Conservation (phyloP, 179 eudicot species). For the Pouteria campechiana region DNA sequence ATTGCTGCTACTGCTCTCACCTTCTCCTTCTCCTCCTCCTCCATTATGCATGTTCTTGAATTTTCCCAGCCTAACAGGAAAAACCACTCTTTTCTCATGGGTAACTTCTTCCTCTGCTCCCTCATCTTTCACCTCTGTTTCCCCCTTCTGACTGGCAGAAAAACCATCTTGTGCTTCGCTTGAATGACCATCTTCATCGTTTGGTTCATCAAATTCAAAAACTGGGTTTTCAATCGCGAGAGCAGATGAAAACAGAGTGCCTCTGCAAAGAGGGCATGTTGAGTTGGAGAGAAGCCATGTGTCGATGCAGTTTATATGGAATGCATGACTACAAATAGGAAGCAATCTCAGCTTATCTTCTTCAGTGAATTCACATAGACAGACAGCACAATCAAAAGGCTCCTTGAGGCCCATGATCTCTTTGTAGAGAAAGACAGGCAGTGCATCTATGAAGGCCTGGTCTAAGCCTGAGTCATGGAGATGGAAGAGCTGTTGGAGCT, state of each 20-base stretch:
- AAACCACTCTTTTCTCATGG: conserved; percentile 27
- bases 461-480: conserved; percentile 52
- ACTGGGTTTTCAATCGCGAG: conserved; percentile 31
- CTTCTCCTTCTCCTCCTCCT: conserved; percentile 13
- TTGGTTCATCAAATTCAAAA: conserved; percentile 26
- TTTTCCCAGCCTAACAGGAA: conserved; percentile 53
- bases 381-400: conserved; percentile 61
- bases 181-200: conserved; percentile 20
- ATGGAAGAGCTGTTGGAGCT: conserved; percentile 42
- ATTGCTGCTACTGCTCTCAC: conserved; percentile 41
- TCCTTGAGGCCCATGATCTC: conserved; percentile 43
- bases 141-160: conserved; percentile 11
- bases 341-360: conserved; percentile 37
- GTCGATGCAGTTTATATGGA: conserved; percentile 50
- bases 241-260: conserved; percentile 30
- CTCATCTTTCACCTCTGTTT: too few species aligned
- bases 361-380: conserved; percentile 43
- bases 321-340: conserved; percentile 54
- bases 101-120: conserved; percentile 8
- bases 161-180: conserved; percentile 7
- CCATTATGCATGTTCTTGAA: conserved; percentile 23
- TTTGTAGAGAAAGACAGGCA: conserved; percentile 45
- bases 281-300: conserved; percentile 58
- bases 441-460: conserved; percentile 43
- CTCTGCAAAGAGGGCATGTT: conserved; percentile 52